Conservation (phyloP, 2,329 filamentous ascomycete genomes). For the Tolypocladium cylindrosporum region DNA sequence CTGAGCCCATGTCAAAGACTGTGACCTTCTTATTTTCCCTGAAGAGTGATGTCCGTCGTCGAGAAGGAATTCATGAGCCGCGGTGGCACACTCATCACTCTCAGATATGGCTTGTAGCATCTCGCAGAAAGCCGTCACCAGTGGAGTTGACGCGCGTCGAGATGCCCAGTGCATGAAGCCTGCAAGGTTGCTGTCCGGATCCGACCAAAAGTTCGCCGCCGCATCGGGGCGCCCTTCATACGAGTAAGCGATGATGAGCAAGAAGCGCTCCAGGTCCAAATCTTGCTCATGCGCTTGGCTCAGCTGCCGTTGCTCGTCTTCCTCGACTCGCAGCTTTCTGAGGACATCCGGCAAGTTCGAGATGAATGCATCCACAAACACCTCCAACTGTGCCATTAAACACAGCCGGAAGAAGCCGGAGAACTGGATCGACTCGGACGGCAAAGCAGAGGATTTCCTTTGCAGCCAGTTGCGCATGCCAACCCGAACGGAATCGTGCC, state of each 20-base stretch:
- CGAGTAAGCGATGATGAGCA: slow-evolving; percentile 84
- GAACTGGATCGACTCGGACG: slow-evolving; percentile 58
- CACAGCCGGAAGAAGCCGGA: slow-evolving; percentile 61
- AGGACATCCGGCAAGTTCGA: slow-evolving; percentile 91
- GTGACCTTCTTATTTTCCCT: slow-evolving; percentile 70
- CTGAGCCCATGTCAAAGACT: slow-evolving; percentile 84
- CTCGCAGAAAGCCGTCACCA: slow-evolving; percentile 93
- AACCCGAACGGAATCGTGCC: slow-evolving; percentile 78
- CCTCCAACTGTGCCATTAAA: slow-evolving; percentile 73
- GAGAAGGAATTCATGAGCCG: slow-evolving; percentile 79
- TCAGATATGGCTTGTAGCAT: slow-evolving; percentile 85
- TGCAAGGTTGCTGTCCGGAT: slow-evolving; percentile 84
- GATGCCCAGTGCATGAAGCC: slow-evolving; percentile 98
- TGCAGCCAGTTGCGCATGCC: slow-evolving; percentile 77
- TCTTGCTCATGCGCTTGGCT: slow-evolving; percentile 57
- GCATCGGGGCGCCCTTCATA: slow-evolving; percentile 81
- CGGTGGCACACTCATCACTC: slow-evolving; percentile 70
- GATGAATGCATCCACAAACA: slow-evolving; percentile 85
- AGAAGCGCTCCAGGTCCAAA: slow-evolving; percentile 75
- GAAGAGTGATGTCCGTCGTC: slow-evolving; percentile 70
- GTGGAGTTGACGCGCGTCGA: slow-evolving; percentile 84
- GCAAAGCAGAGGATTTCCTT: slow-evolving; percentile 63
- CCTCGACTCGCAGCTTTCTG: slow-evolving; percentile 73
- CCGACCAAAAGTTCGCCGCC: slow-evolving; percentile 82
- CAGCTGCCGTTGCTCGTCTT: slow-evolving; percentile 74